phyloP scores from a whole-genome alignment of 352 stramenopile genomes.

The Phytophthora tentaculata region DNA sequence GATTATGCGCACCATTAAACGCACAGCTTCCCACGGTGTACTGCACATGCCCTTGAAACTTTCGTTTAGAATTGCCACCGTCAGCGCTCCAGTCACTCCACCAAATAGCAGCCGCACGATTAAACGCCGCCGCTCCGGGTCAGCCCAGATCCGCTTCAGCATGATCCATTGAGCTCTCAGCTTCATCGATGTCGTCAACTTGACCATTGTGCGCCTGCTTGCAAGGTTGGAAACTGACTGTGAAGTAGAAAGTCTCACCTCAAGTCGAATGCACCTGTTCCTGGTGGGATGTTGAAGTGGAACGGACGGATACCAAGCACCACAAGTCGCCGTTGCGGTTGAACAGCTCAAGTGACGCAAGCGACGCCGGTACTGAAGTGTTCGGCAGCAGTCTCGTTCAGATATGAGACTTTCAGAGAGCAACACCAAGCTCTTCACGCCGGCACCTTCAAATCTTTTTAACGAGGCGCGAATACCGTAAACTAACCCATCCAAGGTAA shows the following conservation, averaged over 20 bases:
- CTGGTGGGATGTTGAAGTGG: conserved; percentile 16
- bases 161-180: conserved; percentile 12
- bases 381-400: not conserved
- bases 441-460: conserved; percentile 27
- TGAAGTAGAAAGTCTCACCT: not conserved
- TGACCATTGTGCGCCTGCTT: conserved; percentile 16
- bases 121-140: conserved; percentile 14
- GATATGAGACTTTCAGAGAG: not conserved
- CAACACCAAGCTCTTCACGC: conserved; percentile 5
- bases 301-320: conserved; percentile 14
- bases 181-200: conserved; percentile 11
- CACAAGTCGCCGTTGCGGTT: conserved; percentile 6
- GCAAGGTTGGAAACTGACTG: conserved; percentile 21
- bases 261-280: not conserved
- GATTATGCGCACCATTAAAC: conserved; percentile 26
- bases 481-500: conserved; percentile 4
- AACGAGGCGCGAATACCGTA: conserved; percentile 8
- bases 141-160: conserved; percentile 17
- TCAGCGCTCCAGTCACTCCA: conserved; percentile 21
- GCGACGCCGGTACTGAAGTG: conserved; percentile 5
- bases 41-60: conserved; percentile 38
- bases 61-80: conserved; percentile 20
- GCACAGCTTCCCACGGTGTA: conserved; percentile 39
- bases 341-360: conserved; percentile 24
- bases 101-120: conserved; percentile 31